phyloP scores from a whole-genome alignment of 2,329 filamentous ascomycete genomes.

The Claviceps monticola region DNA sequence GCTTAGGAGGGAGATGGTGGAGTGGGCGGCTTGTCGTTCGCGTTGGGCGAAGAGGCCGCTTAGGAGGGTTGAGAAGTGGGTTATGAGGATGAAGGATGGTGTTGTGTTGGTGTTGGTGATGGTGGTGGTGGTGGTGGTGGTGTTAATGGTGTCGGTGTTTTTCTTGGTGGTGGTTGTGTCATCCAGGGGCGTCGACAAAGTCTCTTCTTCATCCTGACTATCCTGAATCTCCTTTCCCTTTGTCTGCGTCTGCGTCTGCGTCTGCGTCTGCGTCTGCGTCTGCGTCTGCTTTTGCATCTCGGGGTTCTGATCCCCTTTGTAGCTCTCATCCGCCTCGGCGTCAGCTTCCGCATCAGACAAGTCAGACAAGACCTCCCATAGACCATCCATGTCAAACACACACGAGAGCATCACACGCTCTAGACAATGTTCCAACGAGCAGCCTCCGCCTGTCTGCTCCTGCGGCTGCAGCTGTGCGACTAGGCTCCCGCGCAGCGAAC shows the following conservation, averaged over 20 bases:
- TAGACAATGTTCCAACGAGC: constrained; percentile 19
- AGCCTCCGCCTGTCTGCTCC: constrained; percentile 8
- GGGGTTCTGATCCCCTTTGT: too few species aligned
- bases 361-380: constrained; percentile 43
- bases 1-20: constrained; percentile 32
- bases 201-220: not conserved
- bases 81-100: constrained; percentile 33
- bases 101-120: not conserved
- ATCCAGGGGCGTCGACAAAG: not conserved
- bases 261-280: constrained; percentile 12
- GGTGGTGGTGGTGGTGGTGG: not conserved
- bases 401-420: constrained; percentile 38
- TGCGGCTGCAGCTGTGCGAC: constrained; percentile 14
- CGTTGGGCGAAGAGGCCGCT: constrained; percentile 36
- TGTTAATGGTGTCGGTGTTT: not conserved
- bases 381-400: constrained; percentile 44
- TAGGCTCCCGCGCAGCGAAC: constrained; percentile 27
- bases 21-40: constrained; percentile 33
- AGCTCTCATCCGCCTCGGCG: constrained; percentile 12
- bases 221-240: not conserved
- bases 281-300: not conserved
- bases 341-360: constrained; percentile 12
- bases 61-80: constrained; percentile 39
- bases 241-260: not conserved
- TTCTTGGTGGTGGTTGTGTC: not conserved